A percentile compares a stretch with the other conserved stretches of the same genome.
Evolutionary conservation across 78 protist genomes (phyloP).

Genomic region (Parvularia atlantis): DNA sequence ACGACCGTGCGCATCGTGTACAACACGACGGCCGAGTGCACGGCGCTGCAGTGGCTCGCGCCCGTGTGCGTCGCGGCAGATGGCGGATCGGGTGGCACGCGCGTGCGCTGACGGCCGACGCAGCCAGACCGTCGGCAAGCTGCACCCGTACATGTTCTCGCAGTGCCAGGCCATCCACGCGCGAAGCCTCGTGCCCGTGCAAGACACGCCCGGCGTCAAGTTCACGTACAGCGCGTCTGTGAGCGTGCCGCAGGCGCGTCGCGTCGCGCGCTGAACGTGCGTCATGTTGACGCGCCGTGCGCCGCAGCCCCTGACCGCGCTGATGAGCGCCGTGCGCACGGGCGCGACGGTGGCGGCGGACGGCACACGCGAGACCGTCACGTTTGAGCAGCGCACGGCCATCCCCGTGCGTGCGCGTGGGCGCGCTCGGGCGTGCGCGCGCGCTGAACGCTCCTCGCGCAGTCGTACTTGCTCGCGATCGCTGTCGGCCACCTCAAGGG

Average conservation of each 20-base stretch:
- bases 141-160: constrained; percentile 32
- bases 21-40: background rate
- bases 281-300: no score
- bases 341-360: background rate
- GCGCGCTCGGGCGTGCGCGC: background rate
- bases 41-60: constrained; percentile 23
- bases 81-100: background rate
- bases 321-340: constrained; percentile 56
- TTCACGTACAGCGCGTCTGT: constrained; percentile 52
- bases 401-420: no score
- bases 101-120: background rate
- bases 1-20: background rate
- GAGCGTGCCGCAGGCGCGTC: constrained; percentile 38
- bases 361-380: constrained; percentile 7
- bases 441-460: no score
- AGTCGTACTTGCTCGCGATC: constrained; percentile 64
- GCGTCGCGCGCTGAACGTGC: no score
- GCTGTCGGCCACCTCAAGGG: constrained; percentile 50
- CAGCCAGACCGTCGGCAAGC: no score
- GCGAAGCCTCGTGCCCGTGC: constrained; percentile 61
- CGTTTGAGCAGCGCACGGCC: constrained; percentile 40
- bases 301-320: constrained; percentile 50
- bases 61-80: constrained; percentile 21
- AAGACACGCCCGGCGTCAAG: constrained; percentile 67
- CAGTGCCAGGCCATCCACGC: constrained; percentile 68